phyloP scores from a whole-genome alignment of 2,329 filamentous ascomycete genomes.

The Talaromyces albobiverticillius region DNA sequence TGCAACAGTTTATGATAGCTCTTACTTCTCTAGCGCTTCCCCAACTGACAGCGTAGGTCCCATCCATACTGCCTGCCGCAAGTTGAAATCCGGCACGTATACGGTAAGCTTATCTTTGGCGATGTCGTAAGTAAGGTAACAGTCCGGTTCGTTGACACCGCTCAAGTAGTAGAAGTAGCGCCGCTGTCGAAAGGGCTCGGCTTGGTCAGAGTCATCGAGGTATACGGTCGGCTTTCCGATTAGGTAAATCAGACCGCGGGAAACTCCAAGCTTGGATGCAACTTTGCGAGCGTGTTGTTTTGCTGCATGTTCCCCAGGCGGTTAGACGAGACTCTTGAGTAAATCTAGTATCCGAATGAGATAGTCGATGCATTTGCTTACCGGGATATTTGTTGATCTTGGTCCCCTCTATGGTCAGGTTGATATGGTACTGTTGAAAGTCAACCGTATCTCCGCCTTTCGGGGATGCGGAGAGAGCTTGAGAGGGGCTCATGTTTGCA shows the following conservation, averaged over 20 bases:
- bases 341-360: no score
- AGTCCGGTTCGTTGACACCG: constrained; percentile 54
- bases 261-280: constrained; percentile 40
- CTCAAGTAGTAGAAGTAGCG: constrained; percentile 63
- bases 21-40: constrained; percentile 55
- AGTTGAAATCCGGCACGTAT: constrained; percentile 70
- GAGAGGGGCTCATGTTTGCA: constrained; percentile 3
- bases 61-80: constrained; percentile 42
- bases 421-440: constrained; percentile 25
- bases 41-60: constrained; percentile 44
- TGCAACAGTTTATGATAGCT: background rate
- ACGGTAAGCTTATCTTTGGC: constrained; percentile 62
- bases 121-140: constrained; percentile 57
- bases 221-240: constrained; percentile 49
- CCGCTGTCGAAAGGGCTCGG: constrained; percentile 55
- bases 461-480: background rate
- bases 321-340: no score
- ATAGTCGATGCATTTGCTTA: no score
- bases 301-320: constrained; percentile 30
- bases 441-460: background rate
- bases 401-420: constrained; percentile 25
- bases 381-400: constrained; percentile 42
- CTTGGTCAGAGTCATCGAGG: constrained; percentile 59
- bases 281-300: constrained; percentile 50
- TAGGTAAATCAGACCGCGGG: constrained; percentile 56